Conservation (phyloP, 2,329 filamentous ascomycete genomes). For the Botrytis elliptica region DNA sequence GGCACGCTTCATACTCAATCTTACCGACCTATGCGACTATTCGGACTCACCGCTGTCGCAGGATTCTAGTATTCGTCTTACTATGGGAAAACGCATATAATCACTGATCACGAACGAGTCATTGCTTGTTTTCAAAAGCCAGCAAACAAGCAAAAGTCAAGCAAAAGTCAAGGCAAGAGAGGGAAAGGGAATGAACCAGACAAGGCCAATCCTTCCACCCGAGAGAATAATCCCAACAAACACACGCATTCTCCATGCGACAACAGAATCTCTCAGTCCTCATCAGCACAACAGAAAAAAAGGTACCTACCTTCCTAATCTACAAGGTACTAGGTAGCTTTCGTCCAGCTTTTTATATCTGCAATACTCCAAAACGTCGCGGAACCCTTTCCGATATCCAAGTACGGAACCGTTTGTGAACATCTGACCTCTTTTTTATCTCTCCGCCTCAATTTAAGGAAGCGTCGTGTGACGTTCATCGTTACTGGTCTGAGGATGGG, state of each 20-base stretch:
- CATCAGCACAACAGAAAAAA: constrained; percentile 8
- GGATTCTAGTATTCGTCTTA: not conserved
- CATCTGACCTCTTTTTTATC: constrained; percentile 21
- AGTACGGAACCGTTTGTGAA: constrained; percentile 20
- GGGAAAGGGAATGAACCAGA: not conserved
- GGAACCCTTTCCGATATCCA: constrained; percentile 17
- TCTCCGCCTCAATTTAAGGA: constrained; percentile 3
- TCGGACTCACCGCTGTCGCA: constrained; percentile 19
- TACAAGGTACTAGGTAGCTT: not conserved
- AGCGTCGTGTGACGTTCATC: constrained; percentile 14
- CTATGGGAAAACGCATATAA: constrained; percentile 8
- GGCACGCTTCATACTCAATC: not conserved
- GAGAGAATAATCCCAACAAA: constrained; percentile 16
- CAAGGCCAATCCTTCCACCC: constrained; percentile 13
- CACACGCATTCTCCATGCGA: constrained; percentile 2
- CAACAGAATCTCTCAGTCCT: constrained; percentile 10
- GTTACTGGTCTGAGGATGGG: not conserved
- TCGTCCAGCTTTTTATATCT: not conserved
- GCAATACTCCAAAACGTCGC: constrained; percentile 4
- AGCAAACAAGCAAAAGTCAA: not conserved
- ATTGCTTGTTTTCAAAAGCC: not conserved
- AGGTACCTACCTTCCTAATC: constrained; percentile 14
- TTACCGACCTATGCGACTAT: not conserved
- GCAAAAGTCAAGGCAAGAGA: constrained; percentile 5
- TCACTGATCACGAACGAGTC: constrained; percentile 17